These are phyloP conservation scores for Colletotrichum kahawae DNA, from an alignment of 2,329 filamentous ascomycete species.

Conservation along the genomic window DNA sequence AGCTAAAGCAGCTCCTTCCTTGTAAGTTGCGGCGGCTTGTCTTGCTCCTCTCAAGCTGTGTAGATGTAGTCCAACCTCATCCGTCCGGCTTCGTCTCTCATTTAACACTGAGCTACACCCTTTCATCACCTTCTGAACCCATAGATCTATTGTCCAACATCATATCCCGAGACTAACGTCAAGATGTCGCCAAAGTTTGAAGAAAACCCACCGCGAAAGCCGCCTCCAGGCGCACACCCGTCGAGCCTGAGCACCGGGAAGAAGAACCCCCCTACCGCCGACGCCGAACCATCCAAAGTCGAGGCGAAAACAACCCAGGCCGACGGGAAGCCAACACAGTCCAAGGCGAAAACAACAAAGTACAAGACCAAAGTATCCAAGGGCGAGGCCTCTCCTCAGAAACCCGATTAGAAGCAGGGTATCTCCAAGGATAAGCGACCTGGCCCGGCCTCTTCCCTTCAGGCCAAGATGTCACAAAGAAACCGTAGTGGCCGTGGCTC, in stretches of 20 bases:
- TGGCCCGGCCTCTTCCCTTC: neutral
- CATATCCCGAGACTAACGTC: neutral
- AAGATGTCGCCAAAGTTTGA: neutral
- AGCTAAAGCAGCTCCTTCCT: neutral
- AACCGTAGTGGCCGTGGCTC: slow-evolving; percentile 50
- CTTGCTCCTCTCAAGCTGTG: neutral
- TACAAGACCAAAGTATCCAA: neutral
- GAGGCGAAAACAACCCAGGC: neutral
- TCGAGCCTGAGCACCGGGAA: neutral
- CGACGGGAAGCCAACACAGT: neutral
- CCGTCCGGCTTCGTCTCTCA: neutral
- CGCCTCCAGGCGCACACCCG: neutral
- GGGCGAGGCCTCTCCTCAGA: neutral
- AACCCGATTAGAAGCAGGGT: slow-evolving; percentile 1
- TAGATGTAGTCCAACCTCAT: neutral
- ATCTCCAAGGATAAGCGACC: neutral
- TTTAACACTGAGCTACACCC: neutral
- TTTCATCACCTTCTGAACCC: neutral
- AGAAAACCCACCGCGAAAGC: neutral
- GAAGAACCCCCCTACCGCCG: neutral
- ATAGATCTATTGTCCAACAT: neutral
- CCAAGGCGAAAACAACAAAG: neutral
- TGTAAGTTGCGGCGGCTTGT: neutral
- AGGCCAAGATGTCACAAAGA: slow-evolving; percentile 44
- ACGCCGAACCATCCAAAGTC: neutral